These are phyloP conservation scores for Lyophyllum atratum DNA, from an alignment of 768 basidiomycete species.

Conservation along the genomic window DNA sequence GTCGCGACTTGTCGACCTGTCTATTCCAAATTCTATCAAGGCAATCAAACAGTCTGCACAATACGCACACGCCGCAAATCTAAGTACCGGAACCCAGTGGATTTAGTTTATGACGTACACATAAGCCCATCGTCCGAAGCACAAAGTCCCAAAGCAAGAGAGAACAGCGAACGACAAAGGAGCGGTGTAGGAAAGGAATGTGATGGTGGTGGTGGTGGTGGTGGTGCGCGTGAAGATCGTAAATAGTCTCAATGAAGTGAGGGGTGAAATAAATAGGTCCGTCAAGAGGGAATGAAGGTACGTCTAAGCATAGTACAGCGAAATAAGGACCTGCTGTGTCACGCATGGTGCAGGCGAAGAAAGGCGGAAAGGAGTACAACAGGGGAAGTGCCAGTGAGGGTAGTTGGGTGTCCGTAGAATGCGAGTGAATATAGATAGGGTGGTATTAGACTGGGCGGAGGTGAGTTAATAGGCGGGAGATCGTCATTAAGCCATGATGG, in stretches of 20 bases:
- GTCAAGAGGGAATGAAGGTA: background rate
- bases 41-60: too few species aligned
- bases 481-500: background rate
- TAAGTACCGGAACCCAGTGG: background rate
- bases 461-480: background rate
- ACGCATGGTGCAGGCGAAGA: background rate
- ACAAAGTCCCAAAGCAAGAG: background rate
- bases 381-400: background rate
- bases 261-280: background rate
- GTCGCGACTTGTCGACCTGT: too few species aligned
- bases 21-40: too few species aligned
- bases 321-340: background rate
- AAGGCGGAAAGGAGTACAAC: background rate
- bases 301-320: background rate
- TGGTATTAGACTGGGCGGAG: background rate
- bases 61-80: too few species aligned
- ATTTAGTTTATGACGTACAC: background rate
- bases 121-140: background rate
- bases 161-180: background rate
- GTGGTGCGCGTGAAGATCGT: background rate
- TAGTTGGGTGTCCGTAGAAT: background rate
- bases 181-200: background rate
- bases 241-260: background rate
- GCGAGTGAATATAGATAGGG: background rate
- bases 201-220: too few species aligned